Percentiles rank a stretch among this genome's conserved stretches.
These are phyloP conservation scores for Skeletonema menzelii DNA, from an alignment of 108 stramenopile species.

Conservation along the genomic window DNA sequence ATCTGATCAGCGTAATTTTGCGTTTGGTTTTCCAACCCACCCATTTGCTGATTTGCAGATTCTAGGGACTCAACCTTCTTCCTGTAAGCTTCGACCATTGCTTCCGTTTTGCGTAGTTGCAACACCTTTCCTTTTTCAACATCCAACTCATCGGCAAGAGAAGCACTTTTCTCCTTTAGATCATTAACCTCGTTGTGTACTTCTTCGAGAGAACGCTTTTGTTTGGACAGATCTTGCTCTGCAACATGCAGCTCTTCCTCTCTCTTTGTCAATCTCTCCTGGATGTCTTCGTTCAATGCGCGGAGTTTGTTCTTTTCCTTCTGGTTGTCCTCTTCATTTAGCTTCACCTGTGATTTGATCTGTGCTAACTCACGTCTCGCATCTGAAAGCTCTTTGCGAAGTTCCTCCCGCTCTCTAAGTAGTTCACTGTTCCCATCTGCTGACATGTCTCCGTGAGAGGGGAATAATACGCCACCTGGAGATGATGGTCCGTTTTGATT, in stretches of 20 bases:
- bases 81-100: constrained; percentile 70
- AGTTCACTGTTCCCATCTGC: constrained; percentile 51
- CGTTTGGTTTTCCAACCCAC: constrained; percentile 78
- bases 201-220: constrained; percentile 65
- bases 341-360: constrained; percentile 56
- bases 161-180: constrained; percentile 69
- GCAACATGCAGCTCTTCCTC: constrained; percentile 68
- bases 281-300: constrained; percentile 77
- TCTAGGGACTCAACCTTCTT: constrained; percentile 80
- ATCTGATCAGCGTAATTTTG: constrained; percentile 79
- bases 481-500: constrained; percentile 35
- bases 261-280: constrained; percentile 70
- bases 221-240: constrained; percentile 63
- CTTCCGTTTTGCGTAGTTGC: constrained; percentile 83
- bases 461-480: constrained; percentile 26
- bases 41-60: constrained; percentile 79
- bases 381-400: constrained; percentile 51
- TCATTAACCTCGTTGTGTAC: constrained; percentile 62
- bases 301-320: constrained; percentile 72
- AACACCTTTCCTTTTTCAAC: constrained; percentile 75
- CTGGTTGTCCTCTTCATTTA: constrained; percentile 65
- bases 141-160: constrained; percentile 85
- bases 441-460: constrained; percentile 27
- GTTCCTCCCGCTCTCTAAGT: constrained; percentile 37
- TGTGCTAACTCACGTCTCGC: constrained; percentile 66